Base-by-base conservation (phyloP, 2,329 filamentous ascomycete genomes). In the Harringtonia aguacate region DNA sequence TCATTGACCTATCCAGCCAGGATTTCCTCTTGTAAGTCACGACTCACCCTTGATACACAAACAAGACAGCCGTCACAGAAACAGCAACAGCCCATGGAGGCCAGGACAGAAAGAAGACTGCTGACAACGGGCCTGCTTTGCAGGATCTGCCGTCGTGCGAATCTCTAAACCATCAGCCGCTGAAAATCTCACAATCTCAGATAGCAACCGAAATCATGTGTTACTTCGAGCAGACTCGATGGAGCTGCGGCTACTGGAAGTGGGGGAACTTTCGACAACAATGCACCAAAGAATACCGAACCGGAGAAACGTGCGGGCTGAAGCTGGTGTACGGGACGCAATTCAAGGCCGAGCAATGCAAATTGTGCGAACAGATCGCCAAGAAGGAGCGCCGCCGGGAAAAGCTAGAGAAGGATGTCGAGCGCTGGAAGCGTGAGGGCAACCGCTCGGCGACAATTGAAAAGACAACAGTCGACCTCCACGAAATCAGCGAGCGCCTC, bases 261-360 rank as follows among this genome's bases (percentile, higher is more conserved):
- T 97, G 89, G 89, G 85, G 86, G 53, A 84, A 83, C 67, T 95
- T 95, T 70, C 81, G 85, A 53, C 78, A 89, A 64, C 89, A 94
- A 61, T 97, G 90, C 74, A 82, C 84, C 64, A 88, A 87, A 65
- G 90, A 95, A 63, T 94, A 94, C 68, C 85, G 90, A 52, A 95
- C 86, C 53, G 90, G 90, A 57, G 90, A 97, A 72, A 95, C 90
- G 31, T 97, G 90, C 66, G 90, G 90, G 49, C 82, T 95, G 68
- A 94, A 87, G 67, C 77, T 95, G 51, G 81, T 95, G 58, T 88
- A 84, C 69, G 69, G 78, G 54, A 89, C 86, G 22, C 71, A 77
- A 51, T 69, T 70, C 47, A 71, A 82, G 43, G 55, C 62, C 36
- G 75, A 76, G 44, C 76, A 78, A 55, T 97, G 90, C 72, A 86